Base-by-base conservation (phyloP, 768 basidiomycete species). In the Favolaschia claudopus region DNA sequence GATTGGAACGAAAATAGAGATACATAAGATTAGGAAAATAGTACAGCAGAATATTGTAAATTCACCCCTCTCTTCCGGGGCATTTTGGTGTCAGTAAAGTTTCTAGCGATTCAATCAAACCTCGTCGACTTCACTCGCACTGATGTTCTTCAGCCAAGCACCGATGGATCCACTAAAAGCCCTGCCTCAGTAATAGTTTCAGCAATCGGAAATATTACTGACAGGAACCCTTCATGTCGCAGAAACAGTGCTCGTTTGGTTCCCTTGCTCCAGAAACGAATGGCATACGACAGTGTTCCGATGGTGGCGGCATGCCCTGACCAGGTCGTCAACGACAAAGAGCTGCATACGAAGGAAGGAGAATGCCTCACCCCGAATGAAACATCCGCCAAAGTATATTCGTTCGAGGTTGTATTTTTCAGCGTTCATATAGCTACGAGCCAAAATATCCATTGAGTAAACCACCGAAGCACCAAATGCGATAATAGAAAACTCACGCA, bases 301-400 rank as follows among this genome's bases (percentile, higher is more conserved):
- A 99, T 96, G 28, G 97, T 99, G 31, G 96, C 93, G 40, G 96
- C 91, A 70, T 99, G 97, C 17, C 97, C 95, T 96, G 72, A 24
- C 59, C 55, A 65, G 65, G 36, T 65, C 57, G 44, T 64, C 20
- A 71, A 52, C 19, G 17, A 40, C 28, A 22, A 43, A 22, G 33
- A 54, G 22, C 8, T 25, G 25, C 24, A 73, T 86, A 55, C n/a
- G n/a, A n/a, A n/a, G n/a, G n/a, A n/a, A n/a, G n/a, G n/a, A n/a
- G n/a, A n/a, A n/a, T n/a, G n/a, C n/a, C n/a, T n/a, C 66, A 94
- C 93, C 96, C 82, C 97, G 85, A 74, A 99, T 99, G 77, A 98
- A 99, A 76, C 93, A 98, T 3, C 97, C 97, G 24, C 97, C 96
- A 82, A 99, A 99, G 79, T 98, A 99, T 64, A 99, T 99, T 71